These are phyloP conservation scores for Alternaria conjuncta DNA, from an alignment of 2,329 filamentous ascomycete species.

Conservation along the genomic window DNA sequence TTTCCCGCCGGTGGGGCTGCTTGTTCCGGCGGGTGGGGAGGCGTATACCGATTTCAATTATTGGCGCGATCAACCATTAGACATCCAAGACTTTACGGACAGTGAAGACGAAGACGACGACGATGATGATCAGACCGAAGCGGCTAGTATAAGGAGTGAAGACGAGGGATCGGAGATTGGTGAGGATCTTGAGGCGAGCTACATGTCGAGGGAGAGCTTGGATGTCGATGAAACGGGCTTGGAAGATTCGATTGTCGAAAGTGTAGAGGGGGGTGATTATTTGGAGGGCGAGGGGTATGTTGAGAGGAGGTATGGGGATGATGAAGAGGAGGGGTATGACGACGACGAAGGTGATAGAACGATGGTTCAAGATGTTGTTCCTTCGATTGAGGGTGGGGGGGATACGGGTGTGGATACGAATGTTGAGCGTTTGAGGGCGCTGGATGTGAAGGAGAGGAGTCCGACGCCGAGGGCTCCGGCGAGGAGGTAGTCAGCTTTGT, in stretches of 20 bases:
- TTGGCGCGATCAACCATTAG: conserved; percentile 85
- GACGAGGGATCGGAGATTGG: conserved; percentile 56
- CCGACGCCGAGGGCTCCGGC: conserved; percentile 29
- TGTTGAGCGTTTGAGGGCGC: conserved; percentile 3
- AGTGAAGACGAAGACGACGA: conserved; percentile 63
- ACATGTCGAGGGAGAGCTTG: conserved; percentile 60
- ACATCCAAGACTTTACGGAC: conserved; percentile 86
- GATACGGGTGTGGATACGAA: conserved; percentile 7
- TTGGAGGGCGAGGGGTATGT: conserved; percentile 30
- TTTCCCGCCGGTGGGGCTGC: conserved; percentile 87
- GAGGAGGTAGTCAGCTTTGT: conserved; percentile 8
- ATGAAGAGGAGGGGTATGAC: conserved; percentile 28
- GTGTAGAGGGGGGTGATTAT: conserved; percentile 52
- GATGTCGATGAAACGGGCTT: conserved; percentile 56
- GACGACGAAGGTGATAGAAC: conserved; percentile 30
- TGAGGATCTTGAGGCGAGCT: conserved; percentile 62
- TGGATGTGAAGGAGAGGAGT: conserved; percentile 27
- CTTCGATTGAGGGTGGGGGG: conserved; percentile 9
- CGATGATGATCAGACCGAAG: conserved; percentile 54
- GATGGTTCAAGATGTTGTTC: conserved; percentile 22
- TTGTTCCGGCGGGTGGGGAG: conserved; percentile 89
- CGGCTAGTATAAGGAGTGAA: conserved; percentile 54
- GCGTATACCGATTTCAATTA: conserved; percentile 97
- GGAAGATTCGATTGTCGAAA: conserved; percentile 58
- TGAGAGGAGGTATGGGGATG: conserved; percentile 31